Evolutionary conservation across 495 filamentous ascomycete species (phyloP).

Genomic region (Aspergillus wentii): DNA sequence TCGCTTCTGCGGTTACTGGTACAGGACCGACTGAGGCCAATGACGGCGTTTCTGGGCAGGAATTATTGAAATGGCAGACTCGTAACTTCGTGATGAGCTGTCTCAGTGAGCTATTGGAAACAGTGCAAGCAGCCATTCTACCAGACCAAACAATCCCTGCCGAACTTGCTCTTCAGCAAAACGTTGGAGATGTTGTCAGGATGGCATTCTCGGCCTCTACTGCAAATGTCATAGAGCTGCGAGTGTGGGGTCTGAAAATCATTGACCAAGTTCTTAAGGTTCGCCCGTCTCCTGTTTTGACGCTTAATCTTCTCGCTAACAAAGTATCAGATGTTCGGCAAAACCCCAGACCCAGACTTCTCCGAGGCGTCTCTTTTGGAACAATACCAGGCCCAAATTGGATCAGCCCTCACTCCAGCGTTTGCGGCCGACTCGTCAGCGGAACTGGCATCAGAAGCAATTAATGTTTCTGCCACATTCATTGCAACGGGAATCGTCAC

Average conservation of each 20-base stretch:
- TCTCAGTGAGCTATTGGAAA: slow-evolving; percentile 74
- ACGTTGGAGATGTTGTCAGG: slow-evolving; percentile 87
- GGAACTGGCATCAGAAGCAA: slow-evolving; percentile 88
- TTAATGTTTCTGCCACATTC: slow-evolving; percentile 96
- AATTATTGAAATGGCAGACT: slow-evolving; percentile 92
- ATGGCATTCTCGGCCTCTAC: slow-evolving; percentile 98
- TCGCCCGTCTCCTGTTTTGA: slow-evolving; percentile 7
- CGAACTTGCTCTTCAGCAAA: slow-evolving; percentile 70
- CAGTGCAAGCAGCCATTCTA: slow-evolving; percentile 67
- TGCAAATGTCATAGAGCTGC: slow-evolving; percentile 80
- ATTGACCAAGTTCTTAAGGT: slow-evolving; percentile 85
- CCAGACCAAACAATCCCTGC: slow-evolving; percentile 66
- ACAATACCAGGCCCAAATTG: slow-evolving; percentile 97
- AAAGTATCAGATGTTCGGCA: slow-evolving; percentile 74
- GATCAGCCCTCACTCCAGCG: slow-evolving; percentile 91
- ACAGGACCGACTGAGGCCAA: slow-evolving; percentile 59
- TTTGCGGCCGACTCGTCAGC: slow-evolving; percentile 95
- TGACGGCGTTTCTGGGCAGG: slow-evolving; percentile 65
- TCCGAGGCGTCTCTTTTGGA: slow-evolving; percentile 91
- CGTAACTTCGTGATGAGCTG: slow-evolving; percentile 91
- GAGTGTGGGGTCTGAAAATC: slow-evolving; percentile 85
- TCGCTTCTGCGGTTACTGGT: slow-evolving; percentile 65
- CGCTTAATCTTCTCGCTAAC: slow-evolving; percentile 12
- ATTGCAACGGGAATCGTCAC: slow-evolving; percentile 96
- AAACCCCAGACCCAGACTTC: slow-evolving; percentile 93